Evolutionary conservation across 2,329 filamentous ascomycete species (phyloP).

Genomic region (Alternaria longipes): DNA sequence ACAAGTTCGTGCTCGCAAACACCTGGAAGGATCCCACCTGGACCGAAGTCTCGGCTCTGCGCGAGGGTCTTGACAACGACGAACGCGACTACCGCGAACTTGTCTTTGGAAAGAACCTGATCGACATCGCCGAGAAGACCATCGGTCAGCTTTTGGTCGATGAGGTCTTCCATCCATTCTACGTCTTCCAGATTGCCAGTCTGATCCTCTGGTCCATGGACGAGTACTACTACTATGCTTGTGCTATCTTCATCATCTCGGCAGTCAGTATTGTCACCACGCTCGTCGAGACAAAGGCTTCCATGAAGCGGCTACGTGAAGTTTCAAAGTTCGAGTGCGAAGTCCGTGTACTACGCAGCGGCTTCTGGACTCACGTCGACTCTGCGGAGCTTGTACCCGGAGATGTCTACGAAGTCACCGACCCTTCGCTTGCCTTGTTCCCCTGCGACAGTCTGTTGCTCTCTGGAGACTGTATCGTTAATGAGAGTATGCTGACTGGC

Average conservation of each 20-base stretch:
- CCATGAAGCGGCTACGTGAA: slow-evolving; percentile 88
- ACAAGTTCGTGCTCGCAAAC: slow-evolving; percentile 85
- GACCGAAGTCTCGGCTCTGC: slow-evolving; percentile 78
- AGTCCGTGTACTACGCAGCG: slow-evolving; percentile 88
- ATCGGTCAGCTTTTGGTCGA: slow-evolving; percentile 84
- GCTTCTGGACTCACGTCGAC: slow-evolving; percentile 91
- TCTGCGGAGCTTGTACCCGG: slow-evolving; percentile 92
- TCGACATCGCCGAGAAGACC: slow-evolving; percentile 92
- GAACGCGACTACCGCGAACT: slow-evolving; percentile 83
- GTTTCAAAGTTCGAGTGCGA: slow-evolving; percentile 96
- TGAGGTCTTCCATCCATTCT: slow-evolving; percentile 97
- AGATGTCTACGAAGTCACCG: slow-evolving; percentile 95
- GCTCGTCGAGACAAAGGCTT: slow-evolving; percentile 88
- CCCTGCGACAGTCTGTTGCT: slow-evolving; percentile 92
- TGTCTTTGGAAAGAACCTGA: slow-evolving; percentile 89
- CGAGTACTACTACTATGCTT: slow-evolving; percentile 96
- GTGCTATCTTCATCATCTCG: slow-evolving; percentile 94
- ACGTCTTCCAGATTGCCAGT: slow-evolving; percentile 97
- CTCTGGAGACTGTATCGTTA: slow-evolving; percentile 96
- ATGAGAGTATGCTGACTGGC: slow-evolving; percentile 98
- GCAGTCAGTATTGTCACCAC: slow-evolving; percentile 90
- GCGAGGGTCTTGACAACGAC: slow-evolving; percentile 84
- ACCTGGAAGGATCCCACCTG: slow-evolving; percentile 95
- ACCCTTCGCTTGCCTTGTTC: slow-evolving; percentile 86
- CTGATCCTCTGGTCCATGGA: slow-evolving; percentile 94